phyloP scores from a whole-genome alignment of 768 basidiomycete species.

The Termitomyces sp. region DNA sequence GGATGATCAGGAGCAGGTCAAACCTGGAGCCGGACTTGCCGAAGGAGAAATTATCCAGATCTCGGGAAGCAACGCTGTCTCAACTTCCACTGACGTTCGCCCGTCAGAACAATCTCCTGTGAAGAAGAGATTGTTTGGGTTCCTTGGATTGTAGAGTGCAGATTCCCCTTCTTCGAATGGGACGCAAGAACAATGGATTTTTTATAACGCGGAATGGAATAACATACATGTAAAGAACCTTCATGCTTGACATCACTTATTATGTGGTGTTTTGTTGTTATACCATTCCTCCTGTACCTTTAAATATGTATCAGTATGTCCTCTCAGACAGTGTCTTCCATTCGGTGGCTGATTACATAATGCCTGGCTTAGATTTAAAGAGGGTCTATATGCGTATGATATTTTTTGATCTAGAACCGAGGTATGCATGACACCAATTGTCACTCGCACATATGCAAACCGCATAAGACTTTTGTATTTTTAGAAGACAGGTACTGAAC shows the following conservation, averaged over 20 bases:
- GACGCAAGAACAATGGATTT: background rate
- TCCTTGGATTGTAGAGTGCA: background rate
- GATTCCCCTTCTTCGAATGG: background rate
- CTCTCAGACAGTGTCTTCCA: background rate
- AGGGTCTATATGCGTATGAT: background rate
- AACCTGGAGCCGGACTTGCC: background rate
- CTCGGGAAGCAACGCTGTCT: background rate
- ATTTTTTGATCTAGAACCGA: background rate
- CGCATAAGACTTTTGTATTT: background rate
- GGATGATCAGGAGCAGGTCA: constrained; percentile 24
- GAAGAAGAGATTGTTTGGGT: background rate
- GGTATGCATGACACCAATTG: background rate
- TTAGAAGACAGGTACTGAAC: background rate
- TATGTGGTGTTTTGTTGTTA: background rate
- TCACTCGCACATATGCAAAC: background rate
- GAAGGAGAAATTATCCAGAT: background rate
- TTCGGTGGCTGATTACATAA: background rate
- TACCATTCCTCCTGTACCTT: background rate
- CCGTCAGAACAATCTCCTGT: background rate
- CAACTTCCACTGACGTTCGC: background rate
- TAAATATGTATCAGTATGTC: background rate
- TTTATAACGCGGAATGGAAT: background rate
- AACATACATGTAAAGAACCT: background rate
- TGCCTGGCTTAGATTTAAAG: background rate
- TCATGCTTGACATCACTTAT: background rate